Evolutionary conservation across 768 basidiomycete species (phyloP), one percentile per base, ranked within the genome.

Genomic region (Mycena chlorophos): DNA sequence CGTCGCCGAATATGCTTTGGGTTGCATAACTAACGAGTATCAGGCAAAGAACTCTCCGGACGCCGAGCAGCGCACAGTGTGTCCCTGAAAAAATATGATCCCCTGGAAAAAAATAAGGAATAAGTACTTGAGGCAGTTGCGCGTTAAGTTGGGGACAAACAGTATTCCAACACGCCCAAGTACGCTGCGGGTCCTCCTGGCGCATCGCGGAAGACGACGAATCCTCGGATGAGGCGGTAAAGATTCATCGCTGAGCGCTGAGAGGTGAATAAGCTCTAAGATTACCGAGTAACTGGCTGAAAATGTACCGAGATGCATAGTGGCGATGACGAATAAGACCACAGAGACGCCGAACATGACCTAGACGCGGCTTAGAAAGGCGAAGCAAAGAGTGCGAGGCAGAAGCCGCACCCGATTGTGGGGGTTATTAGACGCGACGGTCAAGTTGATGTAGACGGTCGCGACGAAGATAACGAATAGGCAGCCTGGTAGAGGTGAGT

Each of bases 31-130:
- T n/a, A n/a, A n/a, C n/a, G n/a, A n/a, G n/a, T n/a, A n/a, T n/a
- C n/a, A n/a, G n/a, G n/a, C n/a, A n/a, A n/a, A n/a, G n/a, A n/a
- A n/a, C n/a, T n/a, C n/a, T n/a, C n/a, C n/a, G n/a, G n/a, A n/a
- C n/a, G n/a, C n/a, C n/a, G n/a, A n/a, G n/a, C n/a, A n/a, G n/a
- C n/a, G n/a, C n/a, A n/a, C n/a, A 63, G 26, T 0, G 47, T 50
- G 12, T 63, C 64, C 27, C 61, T 62, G 42, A n/a, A n/a, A 65
- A 56, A 22, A 65, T 56, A 28, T 64, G 63, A 29, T 62, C 42
- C 64, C 56, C 56, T 58, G 17, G 13, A n/a, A n/a, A 16, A 13
- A 17, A 23, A 3, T 16, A 26, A 30, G 22, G 20, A 19, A 14
- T 16, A 13, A 3, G 4, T n/a, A 19, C 4, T 23, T 20, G 5